phyloP scores from a whole-genome alignment of 2,329 filamentous ascomycete species.

The Keithomyces neogunnii region DNA sequence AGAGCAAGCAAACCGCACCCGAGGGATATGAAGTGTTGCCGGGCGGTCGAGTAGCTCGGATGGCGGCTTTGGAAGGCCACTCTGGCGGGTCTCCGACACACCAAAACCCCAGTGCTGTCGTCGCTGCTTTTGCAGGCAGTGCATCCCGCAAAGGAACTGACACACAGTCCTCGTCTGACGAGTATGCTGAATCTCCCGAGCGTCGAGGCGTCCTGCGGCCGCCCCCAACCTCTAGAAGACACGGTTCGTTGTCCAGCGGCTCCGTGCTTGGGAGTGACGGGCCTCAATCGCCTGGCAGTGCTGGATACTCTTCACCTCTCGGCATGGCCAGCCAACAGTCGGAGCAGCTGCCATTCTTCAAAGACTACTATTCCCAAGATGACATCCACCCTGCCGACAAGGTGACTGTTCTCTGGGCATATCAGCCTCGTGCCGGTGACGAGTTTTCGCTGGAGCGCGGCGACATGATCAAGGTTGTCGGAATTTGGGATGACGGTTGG shows the following conservation, averaged over 20 bases:
- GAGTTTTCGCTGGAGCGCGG: constrained; percentile 90
- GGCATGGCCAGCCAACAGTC: constrained; percentile 83
- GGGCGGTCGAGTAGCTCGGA: constrained; percentile 83
- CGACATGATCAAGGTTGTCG: constrained; percentile 96
- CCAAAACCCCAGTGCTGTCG: constrained; percentile 33
- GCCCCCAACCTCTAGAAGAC: constrained; percentile 56
- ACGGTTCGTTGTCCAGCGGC: constrained; percentile 82
- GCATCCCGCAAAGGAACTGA: constrained; percentile 37
- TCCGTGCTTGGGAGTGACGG: constrained; percentile 66
- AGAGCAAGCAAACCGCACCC: constrained; percentile 27
- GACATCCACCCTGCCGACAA: constrained; percentile 89
- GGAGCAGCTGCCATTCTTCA: constrained; percentile 92
- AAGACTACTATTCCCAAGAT: constrained; percentile 96
- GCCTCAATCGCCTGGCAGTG: constrained; percentile 65
- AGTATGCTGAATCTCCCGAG: constrained; percentile 62
- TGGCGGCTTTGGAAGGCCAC: constrained; percentile 84
- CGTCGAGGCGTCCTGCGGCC: constrained; percentile 48
- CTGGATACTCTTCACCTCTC: constrained; percentile 73
- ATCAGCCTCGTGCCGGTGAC: constrained; percentile 86
- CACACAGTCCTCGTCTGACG: constrained; percentile 62
- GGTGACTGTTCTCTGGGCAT: constrained; percentile 91
- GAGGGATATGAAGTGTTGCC: constrained; percentile 67
- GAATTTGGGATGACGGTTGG: constrained; percentile 99
- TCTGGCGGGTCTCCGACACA: constrained; percentile 52
- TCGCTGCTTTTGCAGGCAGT: constrained; percentile 36